Evolutionary conservation across 148 eudicot genomes (phyloP).

Genomic region (Chenopodium quinoa): DNA sequence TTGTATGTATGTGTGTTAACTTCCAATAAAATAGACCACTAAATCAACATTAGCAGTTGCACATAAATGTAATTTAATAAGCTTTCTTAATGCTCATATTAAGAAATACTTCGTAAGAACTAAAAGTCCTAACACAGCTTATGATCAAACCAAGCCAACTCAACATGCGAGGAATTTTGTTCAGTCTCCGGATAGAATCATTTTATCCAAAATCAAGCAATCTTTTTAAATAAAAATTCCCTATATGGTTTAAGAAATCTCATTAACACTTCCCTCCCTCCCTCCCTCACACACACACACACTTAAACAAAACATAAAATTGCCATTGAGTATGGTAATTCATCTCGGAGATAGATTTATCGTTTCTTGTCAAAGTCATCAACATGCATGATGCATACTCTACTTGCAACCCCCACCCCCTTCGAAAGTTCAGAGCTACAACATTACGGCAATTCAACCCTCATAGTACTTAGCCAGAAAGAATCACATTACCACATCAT

Average conservation of each 20-base stretch:
- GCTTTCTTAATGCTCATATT: background rate
- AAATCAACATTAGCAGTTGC: background rate
- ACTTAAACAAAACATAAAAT: background rate
- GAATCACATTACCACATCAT: background rate
- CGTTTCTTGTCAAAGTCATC: background rate
- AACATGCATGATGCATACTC: background rate
- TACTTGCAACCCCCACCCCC: background rate
- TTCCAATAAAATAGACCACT: background rate
- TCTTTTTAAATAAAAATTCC: background rate
- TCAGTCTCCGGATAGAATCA: background rate
- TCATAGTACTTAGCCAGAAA: background rate
- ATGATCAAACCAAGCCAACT: background rate
- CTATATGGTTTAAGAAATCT: background rate
- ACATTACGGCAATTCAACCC: background rate
- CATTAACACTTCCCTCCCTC: background rate
- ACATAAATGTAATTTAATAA: constrained; percentile 1
- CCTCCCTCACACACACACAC: too few relatives aligned
- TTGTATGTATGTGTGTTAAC: background rate
- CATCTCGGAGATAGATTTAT: background rate
- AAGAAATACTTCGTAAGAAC: background rate
- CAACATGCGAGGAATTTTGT: background rate
- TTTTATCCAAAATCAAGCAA: background rate
- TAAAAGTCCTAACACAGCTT: background rate
- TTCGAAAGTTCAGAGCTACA: background rate
- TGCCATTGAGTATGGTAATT: background rate